These are phyloP conservation scores for Pichia sp. DNA, from an alignment of 1,139 yeast species.

Conservation along the genomic window DNA sequence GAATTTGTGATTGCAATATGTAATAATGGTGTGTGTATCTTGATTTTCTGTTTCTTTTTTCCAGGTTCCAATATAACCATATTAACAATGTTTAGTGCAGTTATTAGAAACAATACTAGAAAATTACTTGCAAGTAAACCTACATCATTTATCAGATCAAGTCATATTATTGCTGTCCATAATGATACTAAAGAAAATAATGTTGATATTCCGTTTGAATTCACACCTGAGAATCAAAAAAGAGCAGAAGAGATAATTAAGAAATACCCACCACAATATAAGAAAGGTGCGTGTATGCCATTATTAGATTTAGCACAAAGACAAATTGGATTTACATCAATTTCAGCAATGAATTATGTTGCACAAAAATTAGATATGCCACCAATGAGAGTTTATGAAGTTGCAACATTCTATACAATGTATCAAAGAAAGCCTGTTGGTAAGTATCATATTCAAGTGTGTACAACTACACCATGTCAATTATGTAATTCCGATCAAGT, in stretches of 20 bases:
- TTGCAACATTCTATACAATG: constrained; percentile 91
- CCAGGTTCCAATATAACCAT: no score
- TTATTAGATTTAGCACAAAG: constrained; percentile 83
- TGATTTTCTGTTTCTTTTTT: no score
- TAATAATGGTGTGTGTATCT: no score
- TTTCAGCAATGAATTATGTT: constrained; percentile 88
- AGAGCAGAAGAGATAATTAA: constrained; percentile 70
- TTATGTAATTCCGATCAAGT: constrained; percentile 76
- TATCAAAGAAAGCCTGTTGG: constrained; percentile 86
- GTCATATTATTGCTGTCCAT: constrained; percentile 49
- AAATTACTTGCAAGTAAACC: constrained; percentile 3
- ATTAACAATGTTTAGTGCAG: constrained; percentile 5
- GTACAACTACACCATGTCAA: constrained; percentile 90
- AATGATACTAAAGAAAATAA: constrained; percentile 67
- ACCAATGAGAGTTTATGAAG: constrained; percentile 93
- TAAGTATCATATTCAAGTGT: constrained; percentile 74
- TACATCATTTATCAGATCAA: constrained; percentile 15
- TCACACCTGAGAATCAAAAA: constrained; percentile 57
- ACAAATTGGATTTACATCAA: constrained; percentile 81
- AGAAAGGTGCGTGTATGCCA: constrained; percentile 87
- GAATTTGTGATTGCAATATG: not conserved
- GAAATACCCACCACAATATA: constrained; percentile 81
- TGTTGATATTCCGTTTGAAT: constrained; percentile 65
- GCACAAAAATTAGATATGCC: constrained; percentile 85
- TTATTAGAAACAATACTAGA: constrained; percentile 11